Evolutionary conservation across 441 rosid species (phyloP).

Genomic region (Rhodomyrtus psidioides): DNA sequence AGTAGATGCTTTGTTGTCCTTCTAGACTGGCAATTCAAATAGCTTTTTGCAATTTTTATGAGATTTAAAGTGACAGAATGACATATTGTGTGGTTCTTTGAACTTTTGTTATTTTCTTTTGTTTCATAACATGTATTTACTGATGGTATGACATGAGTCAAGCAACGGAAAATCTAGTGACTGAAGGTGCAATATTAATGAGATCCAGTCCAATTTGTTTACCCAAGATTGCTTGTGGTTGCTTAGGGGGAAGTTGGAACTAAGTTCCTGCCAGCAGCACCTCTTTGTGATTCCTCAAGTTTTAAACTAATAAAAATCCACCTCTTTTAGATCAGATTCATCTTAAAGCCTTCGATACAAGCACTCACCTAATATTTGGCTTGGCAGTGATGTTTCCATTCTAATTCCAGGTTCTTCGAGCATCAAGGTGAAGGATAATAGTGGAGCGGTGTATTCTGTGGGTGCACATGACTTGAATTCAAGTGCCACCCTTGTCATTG

Average conservation of each 20-base stretch:
- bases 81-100: background rate
- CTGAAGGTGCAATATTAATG: background rate
- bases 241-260: background rate
- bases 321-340: background rate
- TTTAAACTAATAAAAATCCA: background rate
- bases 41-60: background rate
- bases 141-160: background rate
- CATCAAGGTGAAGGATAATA: slow-evolving; percentile 6
- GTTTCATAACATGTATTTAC: background rate
- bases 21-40: background rate
- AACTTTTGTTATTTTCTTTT: background rate
- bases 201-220: background rate
- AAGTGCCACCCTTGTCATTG: background rate
- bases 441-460: slow-evolving; percentile 1
- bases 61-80: background rate
- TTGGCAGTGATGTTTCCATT: background rate
- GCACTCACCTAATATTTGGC: background rate
- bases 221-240: background rate
- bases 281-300: background rate
- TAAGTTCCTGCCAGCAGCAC: background rate
- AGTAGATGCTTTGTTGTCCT: background rate
- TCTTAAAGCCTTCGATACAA: background rate
- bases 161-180: background rate
- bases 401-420: slow-evolving; percentile 4
- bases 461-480: slow-evolving; percentile 5